Base-by-base conservation (phyloP, 2,329 filamentous ascomycete species). In the Beauveria rudraprayagi region DNA sequence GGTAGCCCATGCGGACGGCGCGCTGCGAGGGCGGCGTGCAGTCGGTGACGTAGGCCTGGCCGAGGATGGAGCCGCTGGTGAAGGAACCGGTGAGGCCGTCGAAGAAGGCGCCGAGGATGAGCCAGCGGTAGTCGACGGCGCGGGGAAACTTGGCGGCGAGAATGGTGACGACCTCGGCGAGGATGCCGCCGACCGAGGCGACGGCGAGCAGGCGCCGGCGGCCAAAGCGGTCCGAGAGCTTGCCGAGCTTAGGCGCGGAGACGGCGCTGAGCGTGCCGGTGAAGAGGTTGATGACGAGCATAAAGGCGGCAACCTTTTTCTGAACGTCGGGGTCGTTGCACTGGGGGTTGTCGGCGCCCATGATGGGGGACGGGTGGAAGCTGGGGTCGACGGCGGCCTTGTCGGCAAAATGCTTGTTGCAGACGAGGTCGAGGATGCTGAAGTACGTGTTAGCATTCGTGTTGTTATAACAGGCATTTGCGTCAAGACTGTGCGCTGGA, bases 11-110 rank as follows among this genome's bases (percentile, higher is more conserved):
- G 5, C 87, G 85, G 8, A 96, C 89, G 63, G 88, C 90, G 22
- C 94, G 86, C 68, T 84, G 85, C 34, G 89, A 88, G 0, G 92
- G 90, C 4, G 89, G 79, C 0, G 92, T 93, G 73, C 91, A 96
- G 73, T 99, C 94, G 46, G 91, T 87, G 14, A 90, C 88, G 73
- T 97, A 99, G 0, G 93, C 91, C 71, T 95, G 88, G 24, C 85
- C 87, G 62, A 96, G 77, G 22, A 88, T 77, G 51, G 88, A 89
- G 30, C 88, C 88, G 0, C 91, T 85, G 1, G 92, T 96, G 71
- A 97, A 96, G 0, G 92, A 96, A 8, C 94, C 94, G 10, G 86
- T 86, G 5, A 96, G 70, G 5, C 94, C 94, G 70, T 99, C 94
- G 51, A 92, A 79, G 10, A 90, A 78, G 41, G 87, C 84, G 10